phyloP scores from a whole-genome alignment of 2,329 filamentous ascomycete species.

The Calonectria crousiana region DNA sequence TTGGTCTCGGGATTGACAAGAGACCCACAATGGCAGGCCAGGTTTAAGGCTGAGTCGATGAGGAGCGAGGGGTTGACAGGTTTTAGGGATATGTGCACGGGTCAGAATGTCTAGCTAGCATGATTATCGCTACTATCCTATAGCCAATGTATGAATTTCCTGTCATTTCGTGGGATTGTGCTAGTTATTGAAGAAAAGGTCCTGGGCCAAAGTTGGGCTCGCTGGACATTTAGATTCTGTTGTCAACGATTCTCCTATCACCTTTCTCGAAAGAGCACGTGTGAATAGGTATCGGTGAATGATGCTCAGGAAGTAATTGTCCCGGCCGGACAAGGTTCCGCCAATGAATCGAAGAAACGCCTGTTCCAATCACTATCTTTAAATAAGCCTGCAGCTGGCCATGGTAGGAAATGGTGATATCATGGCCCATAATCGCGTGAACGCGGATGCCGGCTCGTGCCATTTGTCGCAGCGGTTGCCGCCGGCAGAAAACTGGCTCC shows the following conservation, averaged over 20 bases:
- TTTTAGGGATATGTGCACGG: conserved; percentile 45
- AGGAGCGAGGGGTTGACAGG: conserved; percentile 39
- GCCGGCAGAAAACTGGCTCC: not conserved
- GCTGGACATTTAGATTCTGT: not conserved
- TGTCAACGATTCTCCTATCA: not conserved
- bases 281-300: not conserved
- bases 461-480: not conserved
- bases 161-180: conserved; percentile 30
- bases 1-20: conserved; percentile 50
- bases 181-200: not conserved
- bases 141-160: conserved; percentile 43
- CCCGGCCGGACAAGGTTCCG: not conserved
- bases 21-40: conserved; percentile 34
- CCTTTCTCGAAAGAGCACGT: not conserved
- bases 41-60: conserved; percentile 31
- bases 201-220: not conserved
- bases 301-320: not conserved
- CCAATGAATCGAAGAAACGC: not conserved
- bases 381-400: not conserved
- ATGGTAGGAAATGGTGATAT: not conserved
- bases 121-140: conserved; percentile 46
- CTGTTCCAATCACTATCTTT: not conserved
- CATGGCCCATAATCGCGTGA: not conserved
- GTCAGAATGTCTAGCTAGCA: conserved; percentile 44
- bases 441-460: not conserved